Evolutionary conservation across 2,329 filamentous ascomycete genomes (phyloP), one percentile per base, ranked within the genome.

Genomic region (Penicillium sp.): DNA sequence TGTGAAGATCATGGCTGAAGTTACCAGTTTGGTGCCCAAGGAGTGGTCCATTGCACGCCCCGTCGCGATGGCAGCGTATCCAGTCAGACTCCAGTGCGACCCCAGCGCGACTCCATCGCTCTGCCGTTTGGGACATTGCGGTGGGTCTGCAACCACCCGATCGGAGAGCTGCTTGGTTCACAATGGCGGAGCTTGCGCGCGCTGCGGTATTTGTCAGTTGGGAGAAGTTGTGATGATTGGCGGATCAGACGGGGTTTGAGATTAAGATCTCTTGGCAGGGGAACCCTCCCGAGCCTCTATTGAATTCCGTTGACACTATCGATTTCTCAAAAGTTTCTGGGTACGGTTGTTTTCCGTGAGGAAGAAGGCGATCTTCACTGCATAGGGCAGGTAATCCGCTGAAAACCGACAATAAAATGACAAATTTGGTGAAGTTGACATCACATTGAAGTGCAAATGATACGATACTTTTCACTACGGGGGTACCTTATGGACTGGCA

Each of bases 221-320:
- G 13, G 8, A 6, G 5, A 7, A 24, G 13, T 36, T n/a, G 34
- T 1, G 13, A 6, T 38, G 14, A 53, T 53, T 53, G 50, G 50
- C 16, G 14, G 13, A 21, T 36, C 24, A 11, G 31, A 39, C 14
- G 40, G n/a, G 22, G 21, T 24, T 48, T 7, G 36, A 40, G 50
- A 53, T 53, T 38, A 44, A 53, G 50, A 53, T 53, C 50, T 53
- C 50, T 49, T 49, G 50, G 50, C 50, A 32, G 31, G 6, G 11
- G 29, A 29, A 43, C 18, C 29, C 42, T 18, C 34, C 24, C 29
- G 9, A n/a, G 34, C 8, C 32, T 46, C 10, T 52, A 52, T 48
- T 48, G 44, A 52, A 36, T 22, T 44, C 36, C n/a, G n/a, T 27
- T 5, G 6, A 27, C 7, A 29, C 50, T 52, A 52, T 48, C 31